Conservation (phyloP, 495 filamentous ascomycete species). For the Sporormia fimetaria region DNA sequence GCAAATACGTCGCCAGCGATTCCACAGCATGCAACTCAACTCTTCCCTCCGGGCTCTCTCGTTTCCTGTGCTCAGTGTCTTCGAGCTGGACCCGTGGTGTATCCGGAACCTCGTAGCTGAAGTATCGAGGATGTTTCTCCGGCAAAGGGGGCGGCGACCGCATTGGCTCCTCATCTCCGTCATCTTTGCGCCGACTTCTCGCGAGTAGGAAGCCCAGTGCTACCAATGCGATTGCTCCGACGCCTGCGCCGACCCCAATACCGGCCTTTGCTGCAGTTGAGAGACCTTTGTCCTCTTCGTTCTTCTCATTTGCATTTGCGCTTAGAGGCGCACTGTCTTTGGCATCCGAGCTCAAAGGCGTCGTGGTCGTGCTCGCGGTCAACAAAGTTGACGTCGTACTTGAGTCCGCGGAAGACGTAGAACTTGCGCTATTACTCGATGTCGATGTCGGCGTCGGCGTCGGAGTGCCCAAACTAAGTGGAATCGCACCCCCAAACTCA, state of each 20-base stretch:
- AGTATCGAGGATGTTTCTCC: no score
- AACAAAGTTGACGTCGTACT: neutral
- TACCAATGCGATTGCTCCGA: neutral
- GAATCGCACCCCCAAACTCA: conserved; percentile 4
- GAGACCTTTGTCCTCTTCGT: neutral
- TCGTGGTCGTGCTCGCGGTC: no score
- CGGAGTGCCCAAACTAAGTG: neutral
- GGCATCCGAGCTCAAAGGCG: no score
- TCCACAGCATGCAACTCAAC: no score
- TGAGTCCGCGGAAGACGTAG: neutral
- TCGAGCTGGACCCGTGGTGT: no score
- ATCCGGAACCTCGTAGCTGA: no score
- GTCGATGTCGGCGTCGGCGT: neutral
- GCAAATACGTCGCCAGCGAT: no score
- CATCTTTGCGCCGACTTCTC: no score
- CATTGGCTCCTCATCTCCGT: no score
- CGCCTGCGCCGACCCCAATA: conserved; percentile 2
- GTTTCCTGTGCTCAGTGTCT: no score
- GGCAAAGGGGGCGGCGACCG: no score
- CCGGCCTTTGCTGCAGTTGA: conserved; percentile 5
- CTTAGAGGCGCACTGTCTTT: neutral
- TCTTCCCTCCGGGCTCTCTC: no score
- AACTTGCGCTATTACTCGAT: neutral
- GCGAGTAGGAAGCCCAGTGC: conserved; percentile 2
- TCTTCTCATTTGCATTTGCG: neutral